Base-by-base conservation (phyloP, 2,329 filamentous ascomycete genomes). In the Rutstroemia sp. region DNA sequence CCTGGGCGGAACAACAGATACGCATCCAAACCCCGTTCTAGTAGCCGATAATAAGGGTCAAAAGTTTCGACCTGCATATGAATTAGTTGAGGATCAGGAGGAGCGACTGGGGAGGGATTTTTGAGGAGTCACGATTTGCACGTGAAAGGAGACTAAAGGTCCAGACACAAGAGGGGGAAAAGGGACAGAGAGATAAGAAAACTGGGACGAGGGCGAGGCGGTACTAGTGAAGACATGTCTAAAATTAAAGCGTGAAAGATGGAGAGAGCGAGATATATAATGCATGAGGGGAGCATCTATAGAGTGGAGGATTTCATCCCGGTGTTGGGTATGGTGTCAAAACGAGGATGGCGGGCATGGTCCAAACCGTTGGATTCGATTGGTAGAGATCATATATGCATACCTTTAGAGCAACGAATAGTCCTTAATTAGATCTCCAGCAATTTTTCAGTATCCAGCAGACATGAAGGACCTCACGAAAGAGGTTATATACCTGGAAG, bases 1-100 rank as follows among this genome's bases (percentile, higher is more conserved):
- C 61, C 77, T 99, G n/a, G 94, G 94, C 19, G 92, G 94, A 3
- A 90, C 84, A 23, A 85, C 83, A 56, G 90, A 99, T 72, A 99
- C 94, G 2, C 81, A 88, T 62, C 92, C 90, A 0, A 99, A 99
- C 69, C 94, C 94, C 9, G 82, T 81, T 38, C 72, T 95, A 65
- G 79, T 76, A 55, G 64, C 63, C 25, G 60, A 27, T 34, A 61
- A 65, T 16, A 66, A 69, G 64, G 23, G 70, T 67, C 39, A 69
- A 66, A 70, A 63, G 5, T 92, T 87, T 68, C 75, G 81, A 51
- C 89, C 89, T 1, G 89, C 89, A 0, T 92, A 91, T 69, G 86
- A 90, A 69, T 72, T 94, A 63, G 77, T 80, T 52, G 81, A 85
- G 59, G 90, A 95, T 69, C 76, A 86, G 41, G 87, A 89, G 66